These are phyloP conservation scores for Tricholoma saponaceum DNA, from an alignment of 768 basidiomycete genomes.

Conservation along the genomic window DNA sequence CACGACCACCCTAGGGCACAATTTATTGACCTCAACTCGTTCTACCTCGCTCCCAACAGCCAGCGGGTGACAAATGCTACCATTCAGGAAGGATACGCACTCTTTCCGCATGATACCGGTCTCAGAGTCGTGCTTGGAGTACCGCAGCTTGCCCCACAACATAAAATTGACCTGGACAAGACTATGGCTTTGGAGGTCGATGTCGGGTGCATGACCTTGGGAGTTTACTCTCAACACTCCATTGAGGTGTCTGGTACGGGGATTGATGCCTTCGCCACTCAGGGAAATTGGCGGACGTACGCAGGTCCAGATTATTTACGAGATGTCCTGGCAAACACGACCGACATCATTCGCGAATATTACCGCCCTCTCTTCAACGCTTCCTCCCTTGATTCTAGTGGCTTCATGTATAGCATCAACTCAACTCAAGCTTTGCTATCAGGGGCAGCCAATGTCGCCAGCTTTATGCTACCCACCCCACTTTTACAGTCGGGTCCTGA, in stretches of 20 bases:
- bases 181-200: constrained; percentile 18
- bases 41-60: constrained; percentile 13
- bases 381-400: constrained; percentile 8
- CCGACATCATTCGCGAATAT: constrained; percentile 15
- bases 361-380: constrained; percentile 15
- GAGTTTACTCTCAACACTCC: constrained; percentile 1
- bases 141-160: constrained; percentile 9
- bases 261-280: constrained; percentile 3
- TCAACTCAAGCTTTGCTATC: background rate
- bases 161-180: constrained; percentile 12
- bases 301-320: constrained; percentile 18
- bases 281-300: constrained; percentile 14
- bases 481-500: background rate
- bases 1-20: background rate
- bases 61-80: constrained; percentile 3
- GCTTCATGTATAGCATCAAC: constrained; percentile 11
- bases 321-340: constrained; percentile 13
- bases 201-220: constrained; percentile 16
- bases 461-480: constrained; percentile 1
- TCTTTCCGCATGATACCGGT: constrained; percentile 14
- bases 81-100: constrained; percentile 14
- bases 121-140: constrained; percentile 15
- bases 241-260: background rate
- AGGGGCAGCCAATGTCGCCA: constrained; percentile 4
- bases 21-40: constrained; percentile 10